Percentiles rank a stretch among this genome's conserved stretches.
Conservation (phyloP, 1,284 basidiomycete genomes). For the Ganoderma leucocontextum region DNA sequence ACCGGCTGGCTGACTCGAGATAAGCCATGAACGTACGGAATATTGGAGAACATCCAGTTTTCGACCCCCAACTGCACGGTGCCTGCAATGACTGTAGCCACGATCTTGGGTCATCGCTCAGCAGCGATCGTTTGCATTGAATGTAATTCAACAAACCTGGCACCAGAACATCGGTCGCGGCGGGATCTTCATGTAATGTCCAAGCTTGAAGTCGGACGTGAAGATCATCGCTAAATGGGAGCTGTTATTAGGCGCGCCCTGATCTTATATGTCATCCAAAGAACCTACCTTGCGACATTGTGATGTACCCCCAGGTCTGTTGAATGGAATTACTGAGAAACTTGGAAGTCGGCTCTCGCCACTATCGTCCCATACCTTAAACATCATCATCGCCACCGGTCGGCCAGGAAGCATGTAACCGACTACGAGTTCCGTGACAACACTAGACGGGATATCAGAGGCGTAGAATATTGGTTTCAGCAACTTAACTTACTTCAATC, state of each 20-base stretch:
- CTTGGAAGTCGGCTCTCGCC: neutral
- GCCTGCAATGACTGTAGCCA: constrained; percentile 69
- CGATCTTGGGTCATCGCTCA: constrained; percentile 49
- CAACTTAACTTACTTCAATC: constrained; percentile 46
- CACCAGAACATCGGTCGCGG: constrained; percentile 64
- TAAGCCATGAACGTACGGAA: constrained; percentile 42
- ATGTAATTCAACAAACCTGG: constrained; percentile 37
- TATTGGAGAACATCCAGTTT: constrained; percentile 72
- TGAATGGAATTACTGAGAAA: neutral
- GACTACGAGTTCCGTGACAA: constrained; percentile 57
- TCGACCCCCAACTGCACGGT: constrained; percentile 72
- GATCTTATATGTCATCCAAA: neutral
- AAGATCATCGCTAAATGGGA: constrained; percentile 46
- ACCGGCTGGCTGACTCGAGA: neutral
- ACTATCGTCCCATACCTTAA: constrained; percentile 37
- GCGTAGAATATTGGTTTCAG: neutral
- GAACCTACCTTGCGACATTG: constrained; percentile 49
- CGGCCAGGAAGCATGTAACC: constrained; percentile 57
- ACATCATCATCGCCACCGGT: constrained; percentile 59
- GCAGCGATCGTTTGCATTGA: neutral
- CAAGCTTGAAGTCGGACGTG: constrained; percentile 74
- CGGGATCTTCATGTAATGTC: constrained; percentile 77
- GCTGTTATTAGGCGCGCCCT: neutral
- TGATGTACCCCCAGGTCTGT: constrained; percentile 56
- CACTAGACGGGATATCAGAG: constrained; percentile 34